Evolutionary conservation across 2,329 filamentous ascomycete genomes (phyloP), one percentile per base, ranked within the genome.

Genomic region (Fusarium sp.): DNA sequence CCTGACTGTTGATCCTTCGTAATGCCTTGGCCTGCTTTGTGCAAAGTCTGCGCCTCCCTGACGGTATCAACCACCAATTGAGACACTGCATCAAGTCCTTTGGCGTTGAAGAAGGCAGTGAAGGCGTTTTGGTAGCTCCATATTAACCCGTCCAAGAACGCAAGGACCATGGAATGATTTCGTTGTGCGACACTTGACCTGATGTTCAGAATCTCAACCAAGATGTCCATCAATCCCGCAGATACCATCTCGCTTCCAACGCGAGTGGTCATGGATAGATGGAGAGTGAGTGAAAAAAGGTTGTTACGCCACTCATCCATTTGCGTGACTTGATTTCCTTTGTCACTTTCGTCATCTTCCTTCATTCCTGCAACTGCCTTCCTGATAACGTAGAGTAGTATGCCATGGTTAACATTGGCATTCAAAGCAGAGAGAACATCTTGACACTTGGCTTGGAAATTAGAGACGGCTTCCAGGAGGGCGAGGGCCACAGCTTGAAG

Each of bases 351-450:
- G 54, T 85, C 84, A 66, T 90, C 86, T 23, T 84, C 84, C 63
- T 87, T 90, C 83, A 99, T 92, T 71, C 94, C 93, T 23, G 92
- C 91, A 63, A 98, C 93, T 15, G 94, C 93, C 81, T 97, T 98
- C 62, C 95, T 90, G 55, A 97, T 92, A 73, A 98, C 89, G 78
- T 98, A 98, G 74, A 98, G 92, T 48, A 99, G 87, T 35, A 98
- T 92, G 19, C 96, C 97, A 77, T 99, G 97, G 77, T 97, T 98
- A 41, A 98, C 95, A 75, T 95, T 97, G 60, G 97, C 94, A 77
- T 94, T 97, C 45, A 99, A 85, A n/a, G 96, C 94, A 45, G 94
- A 91, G 71, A 94, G 91, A 29, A 99, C 92, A 79, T 99, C 96
- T 38, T 90, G 85, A 35, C 92, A 89, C 78, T 94, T 95, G 63